Conservation (phyloP, 345 rosid species). For the Geranium rotundifolium region DNA sequence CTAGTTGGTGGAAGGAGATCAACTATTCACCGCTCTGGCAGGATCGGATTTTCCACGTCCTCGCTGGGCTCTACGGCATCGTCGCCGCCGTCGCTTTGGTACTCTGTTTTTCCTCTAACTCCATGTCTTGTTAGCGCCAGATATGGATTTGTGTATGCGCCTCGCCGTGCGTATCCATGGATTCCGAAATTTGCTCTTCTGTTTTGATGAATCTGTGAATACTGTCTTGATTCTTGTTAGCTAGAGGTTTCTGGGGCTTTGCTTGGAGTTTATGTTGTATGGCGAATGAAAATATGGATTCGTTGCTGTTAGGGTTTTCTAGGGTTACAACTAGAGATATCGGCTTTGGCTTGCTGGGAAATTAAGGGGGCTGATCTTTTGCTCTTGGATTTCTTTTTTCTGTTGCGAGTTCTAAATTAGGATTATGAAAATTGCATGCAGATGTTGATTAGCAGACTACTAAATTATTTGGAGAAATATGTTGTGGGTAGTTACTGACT, state of each 20-base stretch:
- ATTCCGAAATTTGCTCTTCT: neutral
- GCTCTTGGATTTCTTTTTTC: neutral
- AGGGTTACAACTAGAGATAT: neutral
- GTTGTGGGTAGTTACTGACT: neutral
- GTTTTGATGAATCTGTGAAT: neutral
- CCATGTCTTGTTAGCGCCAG: neutral
- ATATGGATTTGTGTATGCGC: neutral
- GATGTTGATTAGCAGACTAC: neutral
- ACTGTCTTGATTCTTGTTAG: neutral
- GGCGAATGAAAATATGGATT: neutral
- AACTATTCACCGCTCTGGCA: conserved; percentile 69
- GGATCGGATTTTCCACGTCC: conserved; percentile 67
- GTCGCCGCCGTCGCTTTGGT: conserved; percentile 73
- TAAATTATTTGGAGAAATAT: neutral
- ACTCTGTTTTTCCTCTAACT: neutral
- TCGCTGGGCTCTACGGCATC: conserved; percentile 52
- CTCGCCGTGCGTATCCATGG: neutral
- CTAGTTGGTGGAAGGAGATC: conserved; percentile 61
- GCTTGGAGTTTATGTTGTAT: neutral
- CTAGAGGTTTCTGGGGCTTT: neutral
- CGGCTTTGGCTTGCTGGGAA: neutral
- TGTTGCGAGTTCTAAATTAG: too few species aligned
- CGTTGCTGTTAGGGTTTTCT: neutral
- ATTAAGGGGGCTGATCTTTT: neutral
- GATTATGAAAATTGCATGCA: neutral